Percentiles rank a stretch among this genome's conserved stretches.
These are phyloP conservation scores for Fraxinus platypoda DNA, from an alignment of 305 asterid genomes.

Conservation along the genomic window DNA sequence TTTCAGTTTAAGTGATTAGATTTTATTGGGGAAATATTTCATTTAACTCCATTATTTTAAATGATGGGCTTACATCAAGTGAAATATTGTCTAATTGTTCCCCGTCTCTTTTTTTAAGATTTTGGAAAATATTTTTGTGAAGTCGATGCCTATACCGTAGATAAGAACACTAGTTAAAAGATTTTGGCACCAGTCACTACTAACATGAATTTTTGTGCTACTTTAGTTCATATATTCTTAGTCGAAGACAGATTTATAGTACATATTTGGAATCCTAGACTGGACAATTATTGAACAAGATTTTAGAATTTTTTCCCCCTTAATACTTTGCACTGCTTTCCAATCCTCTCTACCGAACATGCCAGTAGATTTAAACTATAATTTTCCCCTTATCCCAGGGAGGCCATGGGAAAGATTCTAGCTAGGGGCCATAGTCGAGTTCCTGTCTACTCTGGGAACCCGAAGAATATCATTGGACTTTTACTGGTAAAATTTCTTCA, in stretches of 20 bases:
- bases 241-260: background rate
- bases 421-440: conserved; percentile 94
- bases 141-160: conserved; percentile 8
- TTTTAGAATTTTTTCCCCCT: background rate
- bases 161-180: background rate
- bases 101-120: background rate
- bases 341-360: background rate
- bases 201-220: background rate
- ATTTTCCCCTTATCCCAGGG: conserved; percentile 46
- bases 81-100: background rate
- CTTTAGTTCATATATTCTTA: background rate
- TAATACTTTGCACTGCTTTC: background rate
- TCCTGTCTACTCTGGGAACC: conserved; percentile 77
- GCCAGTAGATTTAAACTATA: background rate
- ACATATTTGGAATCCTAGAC: background rate
- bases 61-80: background rate
- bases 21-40: background rate
- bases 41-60: background rate
- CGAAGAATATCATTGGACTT: conserved; percentile 77
- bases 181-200: background rate
- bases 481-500: conserved; percentile 48
- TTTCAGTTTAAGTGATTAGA: background rate
- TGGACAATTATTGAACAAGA: background rate
- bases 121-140: background rate
- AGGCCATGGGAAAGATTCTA: conserved; percentile 79